Base-by-base conservation (phyloP, 2,329 filamentous ascomycete genomes). In the Cytospora paraplurivora region DNA sequence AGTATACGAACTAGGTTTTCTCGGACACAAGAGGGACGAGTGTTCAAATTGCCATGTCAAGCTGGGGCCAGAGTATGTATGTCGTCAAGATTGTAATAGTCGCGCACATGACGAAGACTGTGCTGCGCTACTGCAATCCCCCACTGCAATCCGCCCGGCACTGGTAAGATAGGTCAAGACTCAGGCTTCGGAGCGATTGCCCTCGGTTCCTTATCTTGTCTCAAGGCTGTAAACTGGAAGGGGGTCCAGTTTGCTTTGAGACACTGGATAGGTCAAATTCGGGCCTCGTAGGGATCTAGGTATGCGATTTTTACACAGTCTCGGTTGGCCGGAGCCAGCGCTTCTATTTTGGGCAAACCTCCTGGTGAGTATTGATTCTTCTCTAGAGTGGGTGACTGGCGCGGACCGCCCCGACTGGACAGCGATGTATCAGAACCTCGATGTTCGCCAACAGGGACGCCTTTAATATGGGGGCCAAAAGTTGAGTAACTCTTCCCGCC, bases 341-440 rank as follows among this genome's bases (percentile, higher is more conserved):
- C 54, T 55, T 38, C 38, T 49, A 11, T 15, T 33, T 53, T 50
- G n/a, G 32, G 21, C 38, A 35, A 15, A 47, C 27, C 38, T 60
- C 27, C 33, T 21, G 27, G 4, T 27, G 44, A 21, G n/a, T 21
- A 11, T 10, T 8, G 27, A 13, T 49, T 17, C n/a, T 54, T 52
- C 33, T 19, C 1, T 11, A 8, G 17, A 21, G 15, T 38, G 51
- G 51, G 33, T 32, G 49, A 41, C 51, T 35, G 49, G n/a, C 7
- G 51, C 64, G 62, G 62, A 49, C 53, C 56, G 57, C 56, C 41
- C 63, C 60, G 60, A 54, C 56, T 58, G 57, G 64, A 38, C 57
- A 41, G 57, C 38, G 41, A 56, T 34, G 51, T 56, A 35, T 17
- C 38, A 21, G 15, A 17, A 44, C 34, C 44, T 58, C 47, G 21